A percentile compares a stretch with the other conserved stretches of the same genome.
Conservation (phyloP, 1,284 basidiomycete genomes). For the Irpex sp. region DNA sequence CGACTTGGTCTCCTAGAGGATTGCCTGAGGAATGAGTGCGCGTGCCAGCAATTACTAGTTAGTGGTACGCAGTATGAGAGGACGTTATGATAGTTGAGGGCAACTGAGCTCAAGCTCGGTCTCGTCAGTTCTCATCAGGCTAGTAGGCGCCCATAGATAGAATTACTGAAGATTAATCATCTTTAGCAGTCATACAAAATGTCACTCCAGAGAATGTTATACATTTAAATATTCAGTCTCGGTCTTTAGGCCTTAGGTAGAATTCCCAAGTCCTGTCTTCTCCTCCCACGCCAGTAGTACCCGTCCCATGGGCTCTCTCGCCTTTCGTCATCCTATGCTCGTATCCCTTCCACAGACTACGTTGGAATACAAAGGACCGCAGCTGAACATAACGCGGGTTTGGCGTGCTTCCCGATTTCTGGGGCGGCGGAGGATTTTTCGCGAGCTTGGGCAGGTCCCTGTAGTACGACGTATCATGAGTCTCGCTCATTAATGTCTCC, state of each 20-base stretch:
- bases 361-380: slow-evolving; percentile 80
- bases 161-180: too few species aligned
- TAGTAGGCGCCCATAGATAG: too few species aligned
- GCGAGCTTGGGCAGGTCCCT: slow-evolving; percentile 81
- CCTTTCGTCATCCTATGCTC: slow-evolving; percentile 92
- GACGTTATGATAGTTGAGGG: too few species aligned
- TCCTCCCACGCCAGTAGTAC: slow-evolving; percentile 64
- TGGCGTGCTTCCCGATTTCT: slow-evolving; percentile 34
- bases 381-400: slow-evolving; percentile 72
- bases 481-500: background rate
- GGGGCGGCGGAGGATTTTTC: slow-evolving; percentile 58
- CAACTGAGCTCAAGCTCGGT: too few species aligned
- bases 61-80: too few species aligned
- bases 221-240: too few species aligned
- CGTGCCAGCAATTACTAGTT: too few species aligned
- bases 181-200: too few species aligned
- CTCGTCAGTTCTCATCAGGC: too few species aligned
- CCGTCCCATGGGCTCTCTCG: slow-evolving; percentile 56
- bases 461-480: background rate
- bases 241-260: slow-evolving; percentile 37
- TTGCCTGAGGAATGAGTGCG: too few species aligned
- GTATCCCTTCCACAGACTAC: slow-evolving; percentile 76
- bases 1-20: too few species aligned
- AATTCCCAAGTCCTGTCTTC: slow-evolving; percentile 81
- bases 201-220: too few species aligned